Conservation (phyloP, 768 basidiomycete species). For the Chiua virens region DNA sequence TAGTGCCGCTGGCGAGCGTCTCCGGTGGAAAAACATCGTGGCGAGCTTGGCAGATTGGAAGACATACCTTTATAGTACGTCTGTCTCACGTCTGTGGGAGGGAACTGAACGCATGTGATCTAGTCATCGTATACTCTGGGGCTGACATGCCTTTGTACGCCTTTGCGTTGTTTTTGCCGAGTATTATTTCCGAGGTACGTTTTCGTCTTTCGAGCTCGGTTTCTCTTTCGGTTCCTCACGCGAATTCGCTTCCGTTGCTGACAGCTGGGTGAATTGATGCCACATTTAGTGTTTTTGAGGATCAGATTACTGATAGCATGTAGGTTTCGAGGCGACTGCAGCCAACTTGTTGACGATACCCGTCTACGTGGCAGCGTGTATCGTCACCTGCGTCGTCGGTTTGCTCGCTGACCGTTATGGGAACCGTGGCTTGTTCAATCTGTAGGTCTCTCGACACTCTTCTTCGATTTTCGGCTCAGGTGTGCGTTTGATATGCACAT, state of each 20-base stretch:
- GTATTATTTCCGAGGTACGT: conserved; percentile 69
- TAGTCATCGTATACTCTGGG: conserved; percentile 59
- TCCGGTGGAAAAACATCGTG: conserved; percentile 57
- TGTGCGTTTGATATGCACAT: neutral
- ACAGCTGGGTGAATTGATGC: conserved; percentile 39
- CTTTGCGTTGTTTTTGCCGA: conserved; percentile 76
- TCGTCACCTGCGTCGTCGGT: conserved; percentile 64
- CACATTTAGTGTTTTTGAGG: neutral
- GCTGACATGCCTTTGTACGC: conserved; percentile 71
- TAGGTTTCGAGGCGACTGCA: conserved; percentile 65
- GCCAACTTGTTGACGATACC: conserved; percentile 80
- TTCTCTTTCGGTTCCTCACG: too few relatives aligned
- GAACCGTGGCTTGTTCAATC: conserved; percentile 59
- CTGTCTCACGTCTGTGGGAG: neutral
- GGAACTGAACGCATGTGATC: neutral
- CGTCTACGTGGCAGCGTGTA: conserved; percentile 68
- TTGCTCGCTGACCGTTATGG: conserved; percentile 62
- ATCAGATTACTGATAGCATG: neutral
- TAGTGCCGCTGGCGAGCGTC: conserved; percentile 68
- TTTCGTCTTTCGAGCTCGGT: neutral
- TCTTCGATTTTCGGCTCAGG: neutral
- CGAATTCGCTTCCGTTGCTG: neutral
- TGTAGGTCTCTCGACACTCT: conserved; percentile 41
- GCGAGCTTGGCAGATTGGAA: conserved; percentile 70
- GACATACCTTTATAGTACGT: conserved; percentile 50